Conservation (phyloP, 495 filamentous ascomycete species). For the Paragyromitra xinjiangensis region DNA sequence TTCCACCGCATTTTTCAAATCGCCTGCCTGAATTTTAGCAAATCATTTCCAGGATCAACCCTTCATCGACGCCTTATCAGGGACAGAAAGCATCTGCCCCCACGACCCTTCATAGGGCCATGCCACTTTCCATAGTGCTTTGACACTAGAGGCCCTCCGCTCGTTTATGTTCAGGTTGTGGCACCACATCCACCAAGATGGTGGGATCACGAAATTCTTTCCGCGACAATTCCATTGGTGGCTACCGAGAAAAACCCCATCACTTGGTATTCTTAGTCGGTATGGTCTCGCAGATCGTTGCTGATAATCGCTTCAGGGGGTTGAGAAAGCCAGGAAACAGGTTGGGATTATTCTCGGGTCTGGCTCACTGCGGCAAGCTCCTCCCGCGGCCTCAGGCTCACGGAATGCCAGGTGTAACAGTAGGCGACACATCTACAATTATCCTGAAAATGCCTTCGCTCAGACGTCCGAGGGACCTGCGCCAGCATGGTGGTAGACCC, state of each 20-base stretch:
- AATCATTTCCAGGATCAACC: not conserved
- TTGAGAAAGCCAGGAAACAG: not conserved
- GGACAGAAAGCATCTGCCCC: not conserved
- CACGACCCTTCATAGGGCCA: not conserved
- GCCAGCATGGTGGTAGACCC: not conserved
- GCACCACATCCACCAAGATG: not conserved
- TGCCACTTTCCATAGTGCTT: not conserved
- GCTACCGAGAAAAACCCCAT: not conserved
- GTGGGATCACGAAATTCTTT: not conserved
- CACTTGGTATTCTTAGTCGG: not conserved
- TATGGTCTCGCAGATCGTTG: not conserved
- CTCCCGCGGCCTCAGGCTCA: not conserved
- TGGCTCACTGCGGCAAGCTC: not conserved
- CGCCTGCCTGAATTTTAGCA: not conserved
- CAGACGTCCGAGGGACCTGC: not conserved
- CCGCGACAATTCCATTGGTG: not conserved
- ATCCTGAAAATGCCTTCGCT: not conserved
- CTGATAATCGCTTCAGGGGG: not conserved
- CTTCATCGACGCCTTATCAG: not conserved
- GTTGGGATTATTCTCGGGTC: not conserved
- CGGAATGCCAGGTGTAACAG: not conserved
- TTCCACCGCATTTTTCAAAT: not conserved
- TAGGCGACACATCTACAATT: not conserved
- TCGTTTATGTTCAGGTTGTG: not conserved
- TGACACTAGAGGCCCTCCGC: not conserved